Evolutionary conservation across 2,329 filamentous ascomycete genomes (phyloP).

Genomic region (Sarocladiaceae sp.): DNA sequence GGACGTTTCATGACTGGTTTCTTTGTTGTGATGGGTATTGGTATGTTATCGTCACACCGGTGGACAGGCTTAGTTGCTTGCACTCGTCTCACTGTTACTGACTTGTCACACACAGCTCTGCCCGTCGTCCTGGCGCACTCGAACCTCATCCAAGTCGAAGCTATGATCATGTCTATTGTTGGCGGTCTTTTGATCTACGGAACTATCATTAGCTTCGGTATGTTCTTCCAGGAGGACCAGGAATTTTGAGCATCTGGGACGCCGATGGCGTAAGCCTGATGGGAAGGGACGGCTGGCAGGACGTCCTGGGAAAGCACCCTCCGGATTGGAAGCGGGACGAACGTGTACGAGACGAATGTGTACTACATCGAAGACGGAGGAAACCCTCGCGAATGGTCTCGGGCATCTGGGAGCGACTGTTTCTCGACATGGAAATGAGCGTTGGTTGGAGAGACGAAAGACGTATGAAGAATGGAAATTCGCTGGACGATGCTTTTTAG

Average conservation of each 20-base stretch:
- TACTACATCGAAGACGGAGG: background rate
- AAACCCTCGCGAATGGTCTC: background rate
- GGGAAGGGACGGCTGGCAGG: too few species aligned
- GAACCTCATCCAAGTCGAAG: slow-evolving; percentile 70
- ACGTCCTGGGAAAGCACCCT: too few species aligned
- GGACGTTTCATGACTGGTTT: slow-evolving; percentile 93
- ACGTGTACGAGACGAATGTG: too few species aligned
- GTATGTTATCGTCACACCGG: slow-evolving; percentile 44
- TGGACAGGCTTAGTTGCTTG: slow-evolving; percentile 7
- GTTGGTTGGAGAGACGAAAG: background rate
- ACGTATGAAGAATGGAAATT: background rate
- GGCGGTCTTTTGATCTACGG: slow-evolving; percentile 94
- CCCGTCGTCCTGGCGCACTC: slow-evolving; percentile 85
- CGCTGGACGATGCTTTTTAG: background rate
- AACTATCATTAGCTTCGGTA: slow-evolving; percentile 94
- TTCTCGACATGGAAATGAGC: background rate
- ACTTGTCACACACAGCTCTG: slow-evolving; percentile 57
- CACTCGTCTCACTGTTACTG: too few species aligned
- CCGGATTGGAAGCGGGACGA: too few species aligned
- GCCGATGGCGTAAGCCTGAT: background rate
- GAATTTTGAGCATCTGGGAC: slow-evolving; percentile 60
- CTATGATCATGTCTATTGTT: slow-evolving; percentile 91
- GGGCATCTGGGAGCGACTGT: slow-evolving; percentile 4
- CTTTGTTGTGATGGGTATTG: slow-evolving; percentile 94
- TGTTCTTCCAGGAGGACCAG: slow-evolving; percentile 98